Evolutionary conservation across 768 basidiomycete species (phyloP).

Genomic region (Boletus insuetus): DNA sequence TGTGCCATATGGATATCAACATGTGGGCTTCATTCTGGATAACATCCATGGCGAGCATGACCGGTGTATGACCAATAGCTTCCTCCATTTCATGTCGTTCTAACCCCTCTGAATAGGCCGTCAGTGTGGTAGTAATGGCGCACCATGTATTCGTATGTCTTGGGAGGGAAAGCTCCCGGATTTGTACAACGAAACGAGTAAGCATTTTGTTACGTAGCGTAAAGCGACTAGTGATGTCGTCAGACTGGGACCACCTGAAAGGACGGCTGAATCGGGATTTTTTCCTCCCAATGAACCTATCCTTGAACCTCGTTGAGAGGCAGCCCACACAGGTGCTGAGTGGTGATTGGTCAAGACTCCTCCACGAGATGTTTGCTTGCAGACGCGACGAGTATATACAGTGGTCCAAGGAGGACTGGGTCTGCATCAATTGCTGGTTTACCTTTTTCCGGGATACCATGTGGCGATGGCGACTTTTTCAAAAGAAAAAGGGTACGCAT

Average conservation of each 20-base stretch:
- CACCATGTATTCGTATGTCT: background rate
- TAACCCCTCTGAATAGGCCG: background rate
- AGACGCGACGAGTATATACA: background rate
- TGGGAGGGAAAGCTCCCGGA: background rate
- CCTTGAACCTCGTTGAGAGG: background rate
- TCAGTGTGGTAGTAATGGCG: background rate
- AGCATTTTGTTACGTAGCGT: background rate
- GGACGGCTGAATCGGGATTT: background rate
- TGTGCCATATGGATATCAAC: background rate
- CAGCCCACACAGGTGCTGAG: background rate
- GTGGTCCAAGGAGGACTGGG: conserved; percentile 6
- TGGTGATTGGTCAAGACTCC: conserved; percentile 1
- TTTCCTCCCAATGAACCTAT: background rate
- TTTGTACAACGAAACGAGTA: conserved; percentile 2
- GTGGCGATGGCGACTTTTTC: background rate
- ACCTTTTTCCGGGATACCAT: background rate
- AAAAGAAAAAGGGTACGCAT: background rate
- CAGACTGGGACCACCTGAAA: conserved; percentile 5
- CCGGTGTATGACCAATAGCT: background rate
- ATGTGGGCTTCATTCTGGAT: conserved; percentile 2
- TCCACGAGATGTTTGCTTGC: conserved; percentile 1
- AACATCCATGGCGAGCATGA: background rate
- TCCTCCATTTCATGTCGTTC: background rate
- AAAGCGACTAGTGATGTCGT: background rate
- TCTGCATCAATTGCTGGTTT: background rate